Base-by-base conservation (phyloP, 2,329 filamentous ascomycete genomes). In the Cladophialophora yegresii region DNA sequence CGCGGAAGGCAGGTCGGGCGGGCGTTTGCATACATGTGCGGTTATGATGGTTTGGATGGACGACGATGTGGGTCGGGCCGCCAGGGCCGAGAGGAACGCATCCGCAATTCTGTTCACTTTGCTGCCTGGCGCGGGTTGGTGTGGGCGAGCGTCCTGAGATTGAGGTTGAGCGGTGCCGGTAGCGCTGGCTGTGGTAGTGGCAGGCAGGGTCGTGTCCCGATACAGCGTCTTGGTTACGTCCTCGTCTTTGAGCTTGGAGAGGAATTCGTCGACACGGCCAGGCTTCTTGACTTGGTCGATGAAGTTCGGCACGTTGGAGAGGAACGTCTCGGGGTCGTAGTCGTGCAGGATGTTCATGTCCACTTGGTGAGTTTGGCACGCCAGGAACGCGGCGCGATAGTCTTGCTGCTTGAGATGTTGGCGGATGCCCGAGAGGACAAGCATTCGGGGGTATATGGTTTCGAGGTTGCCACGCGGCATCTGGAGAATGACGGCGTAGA, bases 281-380 rank as follows among this genome's bases (percentile, higher is more conserved):
- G 90, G 82, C 68, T 91, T 92, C 71, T 89, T 87, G 47, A 99
- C 82, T 75, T 99, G 93, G 20, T 92, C 87, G 33, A 98, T 81
- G 72, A 99, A 96, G 0, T 90, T 77, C 0, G 83, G 82, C 10
- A 96, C 85, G 69, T 88, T 90, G 3, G 83, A 80, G 75, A 97
- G 83, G 74, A 99, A 97, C 70, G 96, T 90, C 43, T 87, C 83
- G 0, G 93, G 92, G n/a, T 87, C 87, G 77, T 98, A 91, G 73
- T 99, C 95, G 73, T 96, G 93, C 2, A 99, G 81, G 66, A 99
- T 93, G 73, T 99, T 99, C 89, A 98, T 93, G 73, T 99, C 95
- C 0, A 99, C 95, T 70, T 96, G 87, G 75, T 99, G 96, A 23
- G 88, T 93, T 57, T 95, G 87, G 75, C 95, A 98, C 67, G 92